phyloP scores from a whole-genome alignment of 1,284 basidiomycete species.

The Sphaerobolus stellatus region DNA sequence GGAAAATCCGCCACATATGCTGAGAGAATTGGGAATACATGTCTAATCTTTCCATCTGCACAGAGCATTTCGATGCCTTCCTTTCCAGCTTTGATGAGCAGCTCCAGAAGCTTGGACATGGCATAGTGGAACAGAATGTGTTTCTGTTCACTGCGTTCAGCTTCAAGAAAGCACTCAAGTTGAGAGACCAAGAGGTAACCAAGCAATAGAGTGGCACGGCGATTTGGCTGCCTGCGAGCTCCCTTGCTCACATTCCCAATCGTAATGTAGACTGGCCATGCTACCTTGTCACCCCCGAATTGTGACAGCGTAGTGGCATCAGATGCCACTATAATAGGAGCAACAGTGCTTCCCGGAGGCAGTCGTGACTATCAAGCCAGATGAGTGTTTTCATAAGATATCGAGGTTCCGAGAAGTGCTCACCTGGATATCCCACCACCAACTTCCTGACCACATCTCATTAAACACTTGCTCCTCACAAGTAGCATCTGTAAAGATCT shows the following conservation, averaged over 20 bases:
- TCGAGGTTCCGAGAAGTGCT: conserved; percentile 17
- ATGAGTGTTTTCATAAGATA: too few species aligned
- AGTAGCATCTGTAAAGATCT: conserved; percentile 18
- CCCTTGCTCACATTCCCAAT: conserved; percentile 23
- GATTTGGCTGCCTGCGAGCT: conserved; percentile 12
- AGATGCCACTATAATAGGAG: conserved; percentile 6
- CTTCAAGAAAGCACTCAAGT: conserved; percentile 33
- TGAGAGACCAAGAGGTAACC: conserved; percentile 42
- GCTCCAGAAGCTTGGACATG: conserved; percentile 29
- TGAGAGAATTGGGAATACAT: conserved; percentile 30
- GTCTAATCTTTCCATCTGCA: conserved; percentile 26
- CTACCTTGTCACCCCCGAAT: too few species aligned
- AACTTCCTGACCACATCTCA: conserved; percentile 27
- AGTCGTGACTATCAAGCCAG: conserved; percentile 1
- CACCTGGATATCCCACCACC: conserved; percentile 30
- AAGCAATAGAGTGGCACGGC: conserved; percentile 30
- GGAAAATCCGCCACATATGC: conserved; percentile 27
- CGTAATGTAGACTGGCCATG: conserved; percentile 22
- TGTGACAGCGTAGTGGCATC: conserved; percentile 5
- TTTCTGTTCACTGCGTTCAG: conserved; percentile 13
- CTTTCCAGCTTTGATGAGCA: conserved; percentile 27
- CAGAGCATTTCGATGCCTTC: conserved; percentile 28
- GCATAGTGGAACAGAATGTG: conserved; percentile 35
- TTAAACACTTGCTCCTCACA: conserved; percentile 8
- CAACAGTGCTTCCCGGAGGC: conserved; percentile 1